These are phyloP conservation scores for Lomentospora prolificans DNA, from an alignment of 2,329 filamentous ascomycete species.

Conservation along the genomic window DNA sequence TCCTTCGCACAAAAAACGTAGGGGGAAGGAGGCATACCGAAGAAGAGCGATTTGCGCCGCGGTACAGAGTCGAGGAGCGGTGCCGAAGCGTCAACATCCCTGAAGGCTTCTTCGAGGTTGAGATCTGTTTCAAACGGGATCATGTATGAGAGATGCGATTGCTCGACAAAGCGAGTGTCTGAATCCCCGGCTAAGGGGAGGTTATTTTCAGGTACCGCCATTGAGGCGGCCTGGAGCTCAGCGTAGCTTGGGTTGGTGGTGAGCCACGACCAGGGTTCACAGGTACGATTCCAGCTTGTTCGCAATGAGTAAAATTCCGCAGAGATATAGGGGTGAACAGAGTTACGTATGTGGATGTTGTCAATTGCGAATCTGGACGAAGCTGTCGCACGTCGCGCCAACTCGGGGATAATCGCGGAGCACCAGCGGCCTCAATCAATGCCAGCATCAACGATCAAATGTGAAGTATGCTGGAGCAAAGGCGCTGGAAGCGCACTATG, in stretches of 20 bases:
- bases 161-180: slow-evolving; percentile 40
- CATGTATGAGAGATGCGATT: slow-evolving; percentile 50
- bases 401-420: too few species aligned
- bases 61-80: slow-evolving; percentile 47
- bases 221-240: slow-evolving; percentile 10
- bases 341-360: too few species aligned
- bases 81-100: slow-evolving; percentile 29
- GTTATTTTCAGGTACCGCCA: slow-evolving; percentile 20
- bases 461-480: too few species aligned
- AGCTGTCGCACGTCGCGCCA: too few species aligned
- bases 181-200: slow-evolving; percentile 15
- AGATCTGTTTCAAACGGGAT: slow-evolving; percentile 48
- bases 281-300: too few species aligned
- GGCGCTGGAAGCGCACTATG: too few species aligned
- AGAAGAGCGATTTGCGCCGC: slow-evolving; percentile 57
- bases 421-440: too few species aligned
- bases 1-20: slow-evolving; percentile 30
- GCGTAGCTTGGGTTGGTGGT: neutral
- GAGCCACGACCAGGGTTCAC: too few species aligned
- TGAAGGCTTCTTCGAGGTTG: slow-evolving; percentile 41
- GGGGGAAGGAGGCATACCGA: slow-evolving; percentile 47
- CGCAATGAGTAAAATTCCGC: too few species aligned
- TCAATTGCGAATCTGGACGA: too few species aligned
- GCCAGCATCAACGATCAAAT: too few species aligned
- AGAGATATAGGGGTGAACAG: too few species aligned